Percentiles rank a stretch among this genome's conserved stretches.
Evolutionary conservation across 768 basidiomycete species (phyloP).

Genomic region (Lactarius sp.): DNA sequence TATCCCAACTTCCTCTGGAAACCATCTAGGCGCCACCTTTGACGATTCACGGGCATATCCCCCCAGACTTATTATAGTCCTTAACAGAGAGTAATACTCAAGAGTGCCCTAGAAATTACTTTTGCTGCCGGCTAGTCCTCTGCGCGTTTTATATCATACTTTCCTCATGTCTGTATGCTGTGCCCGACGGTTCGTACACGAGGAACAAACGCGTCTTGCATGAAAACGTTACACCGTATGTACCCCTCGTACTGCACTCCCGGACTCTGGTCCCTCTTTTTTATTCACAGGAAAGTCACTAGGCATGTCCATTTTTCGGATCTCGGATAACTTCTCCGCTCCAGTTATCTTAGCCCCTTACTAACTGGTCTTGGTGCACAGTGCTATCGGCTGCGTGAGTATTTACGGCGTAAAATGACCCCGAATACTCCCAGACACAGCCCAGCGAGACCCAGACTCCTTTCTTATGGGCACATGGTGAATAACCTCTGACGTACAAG

Average conservation of each 20-base stretch:
- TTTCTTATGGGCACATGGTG: neutral
- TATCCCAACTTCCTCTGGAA: neutral
- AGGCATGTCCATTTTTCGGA: neutral
- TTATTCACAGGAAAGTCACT: neutral
- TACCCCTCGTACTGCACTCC: neutral
- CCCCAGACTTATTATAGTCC: neutral
- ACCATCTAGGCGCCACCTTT: neutral
- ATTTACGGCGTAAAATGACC: neutral
- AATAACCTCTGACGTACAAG: too few species aligned
- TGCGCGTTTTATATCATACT: neutral
- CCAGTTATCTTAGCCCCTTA: neutral
- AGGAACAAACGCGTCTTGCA: neutral
- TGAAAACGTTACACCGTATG: neutral
- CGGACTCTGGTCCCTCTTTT: neutral
- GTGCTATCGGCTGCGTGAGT: neutral
- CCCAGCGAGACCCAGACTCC: neutral
- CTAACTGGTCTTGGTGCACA: neutral
- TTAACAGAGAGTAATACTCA: neutral
- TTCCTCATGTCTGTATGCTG: slow-evolving; percentile 7
- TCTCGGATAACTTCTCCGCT: neutral
- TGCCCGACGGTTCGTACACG: neutral
- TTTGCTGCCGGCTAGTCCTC: neutral
- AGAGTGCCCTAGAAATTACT: neutral
- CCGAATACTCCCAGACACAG: neutral
- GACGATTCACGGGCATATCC: neutral